Evolutionary conservation across 768 basidiomycete genomes (phyloP).

Genomic region (Tephrocybe rancida): DNA sequence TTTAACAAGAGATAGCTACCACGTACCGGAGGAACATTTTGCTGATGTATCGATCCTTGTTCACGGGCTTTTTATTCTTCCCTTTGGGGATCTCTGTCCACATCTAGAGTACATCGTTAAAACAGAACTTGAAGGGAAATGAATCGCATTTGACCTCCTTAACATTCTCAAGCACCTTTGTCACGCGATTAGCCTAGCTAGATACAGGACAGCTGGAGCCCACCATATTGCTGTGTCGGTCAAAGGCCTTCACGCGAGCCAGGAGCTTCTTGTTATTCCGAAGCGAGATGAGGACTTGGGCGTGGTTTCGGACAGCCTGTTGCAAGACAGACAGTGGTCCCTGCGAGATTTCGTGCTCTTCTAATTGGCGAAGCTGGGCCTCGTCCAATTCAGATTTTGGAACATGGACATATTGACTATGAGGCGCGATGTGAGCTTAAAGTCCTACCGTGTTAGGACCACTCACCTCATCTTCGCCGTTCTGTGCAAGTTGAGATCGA

Average conservation of each 20-base stretch:
- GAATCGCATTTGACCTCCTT: slow-evolving; percentile 68
- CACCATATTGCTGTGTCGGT: slow-evolving; percentile 99
- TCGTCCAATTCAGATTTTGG: slow-evolving; percentile 98
- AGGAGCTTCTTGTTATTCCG: slow-evolving; percentile 98
- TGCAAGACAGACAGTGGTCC: slow-evolving; percentile 96
- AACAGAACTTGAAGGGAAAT: background rate
- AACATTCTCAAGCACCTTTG: slow-evolving; percentile 93
- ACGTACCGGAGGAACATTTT: slow-evolving; percentile 95
- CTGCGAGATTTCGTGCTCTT: slow-evolving; percentile 98
- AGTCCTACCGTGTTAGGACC: background rate
- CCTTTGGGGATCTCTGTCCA: slow-evolving; percentile 99
- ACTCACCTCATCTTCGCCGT: slow-evolving; percentile 39
- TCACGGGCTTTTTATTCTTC: slow-evolving; percentile 98
- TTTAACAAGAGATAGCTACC: background rate
- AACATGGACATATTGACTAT: slow-evolving; percentile 94
- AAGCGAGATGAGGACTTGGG: slow-evolving; percentile 95
- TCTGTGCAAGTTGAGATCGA: slow-evolving; percentile 13
- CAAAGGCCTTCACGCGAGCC: slow-evolving; percentile 96
- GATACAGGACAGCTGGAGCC: slow-evolving; percentile 22
- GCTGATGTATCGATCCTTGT: slow-evolving; percentile 99
- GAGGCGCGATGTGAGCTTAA: slow-evolving; percentile 5
- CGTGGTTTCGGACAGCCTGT: slow-evolving; percentile 96
- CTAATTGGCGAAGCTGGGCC: slow-evolving; percentile 91
- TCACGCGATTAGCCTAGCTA: slow-evolving; percentile 8
- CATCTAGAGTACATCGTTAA: slow-evolving; percentile 65